Conservation (phyloP, 305 asterid genomes). For the Fraxinus platypoda region DNA sequence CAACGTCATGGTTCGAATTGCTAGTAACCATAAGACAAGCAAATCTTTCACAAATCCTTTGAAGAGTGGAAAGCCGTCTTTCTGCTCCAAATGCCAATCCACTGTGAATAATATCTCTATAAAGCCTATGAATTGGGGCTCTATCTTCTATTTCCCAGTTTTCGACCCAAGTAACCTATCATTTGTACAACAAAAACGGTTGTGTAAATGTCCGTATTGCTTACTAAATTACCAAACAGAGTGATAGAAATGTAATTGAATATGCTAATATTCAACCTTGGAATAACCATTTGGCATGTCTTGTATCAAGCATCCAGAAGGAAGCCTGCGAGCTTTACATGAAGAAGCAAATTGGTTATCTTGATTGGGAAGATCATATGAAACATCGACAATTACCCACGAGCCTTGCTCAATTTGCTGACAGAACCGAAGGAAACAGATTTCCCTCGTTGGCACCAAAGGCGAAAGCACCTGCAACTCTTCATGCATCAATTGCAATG, state of each 20-base stretch:
- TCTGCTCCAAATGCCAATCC: constrained; percentile 92
- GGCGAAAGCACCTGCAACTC: constrained; percentile 86
- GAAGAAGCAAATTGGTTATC: constrained; percentile 52
- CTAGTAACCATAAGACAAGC: constrained; percentile 66
- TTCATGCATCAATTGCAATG: constrained; percentile 85
- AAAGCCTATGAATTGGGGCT: constrained; percentile 53
- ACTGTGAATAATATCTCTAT: constrained; percentile 65
- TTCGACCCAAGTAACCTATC: constrained; percentile 90
- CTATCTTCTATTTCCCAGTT: constrained; percentile 88
- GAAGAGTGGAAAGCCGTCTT: constrained; percentile 78
- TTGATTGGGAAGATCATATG: constrained; percentile 66
- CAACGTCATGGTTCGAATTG: constrained; percentile 59
- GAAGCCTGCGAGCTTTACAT: constrained; percentile 59
- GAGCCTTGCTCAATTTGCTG: constrained; percentile 82
- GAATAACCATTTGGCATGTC: constrained; percentile 99
- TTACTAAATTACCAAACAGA: not conserved
- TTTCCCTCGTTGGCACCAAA: constrained; percentile 64
- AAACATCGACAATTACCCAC: constrained; percentile 87
- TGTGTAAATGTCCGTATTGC: not conserved
- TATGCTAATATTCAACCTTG: constrained; percentile 44
- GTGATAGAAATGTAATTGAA: not conserved
- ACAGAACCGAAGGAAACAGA: constrained; percentile 64
- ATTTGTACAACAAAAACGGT: constrained; percentile 2
- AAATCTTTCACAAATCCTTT: constrained; percentile 71
- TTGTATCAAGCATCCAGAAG: constrained; percentile 92